phyloP scores from a whole-genome alignment of 495 filamentous ascomycete species.

The Hypomontagnella submonticulosa region DNA sequence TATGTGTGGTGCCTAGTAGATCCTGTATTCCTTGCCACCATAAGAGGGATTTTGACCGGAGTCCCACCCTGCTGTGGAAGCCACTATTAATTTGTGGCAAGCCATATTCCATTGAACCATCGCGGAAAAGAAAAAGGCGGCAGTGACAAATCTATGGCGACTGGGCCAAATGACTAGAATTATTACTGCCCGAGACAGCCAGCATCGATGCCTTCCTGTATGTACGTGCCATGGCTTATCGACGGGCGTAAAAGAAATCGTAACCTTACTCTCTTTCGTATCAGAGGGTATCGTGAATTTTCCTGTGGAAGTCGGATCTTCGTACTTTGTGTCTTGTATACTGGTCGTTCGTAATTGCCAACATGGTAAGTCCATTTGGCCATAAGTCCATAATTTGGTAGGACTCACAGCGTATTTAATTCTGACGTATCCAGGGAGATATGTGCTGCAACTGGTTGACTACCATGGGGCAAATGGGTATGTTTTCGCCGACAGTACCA shows the following conservation, averaged over 20 bases:
- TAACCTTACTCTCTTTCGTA: neutral
- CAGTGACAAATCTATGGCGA: neutral
- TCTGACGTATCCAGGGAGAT: slow-evolving; percentile 39
- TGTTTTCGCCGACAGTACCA: slow-evolving; percentile 29
- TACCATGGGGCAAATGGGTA: slow-evolving; percentile 4
- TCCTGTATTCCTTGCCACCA: slow-evolving; percentile 9
- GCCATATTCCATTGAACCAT: slow-evolving; percentile 15
- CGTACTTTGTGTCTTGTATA: slow-evolving; percentile 10
- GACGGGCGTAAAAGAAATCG: neutral
- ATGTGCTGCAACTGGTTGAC: slow-evolving; percentile 10
- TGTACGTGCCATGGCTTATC: neutral
- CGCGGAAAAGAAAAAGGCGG: slow-evolving; percentile 14
- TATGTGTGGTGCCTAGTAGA: slow-evolving; percentile 6
- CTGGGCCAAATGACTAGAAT: slow-evolving; percentile 8
- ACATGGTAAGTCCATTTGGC: slow-evolving; percentile 22
- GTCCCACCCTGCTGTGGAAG: slow-evolving; percentile 3
- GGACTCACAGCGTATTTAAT: slow-evolving; percentile 22
- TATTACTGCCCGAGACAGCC: slow-evolving; percentile 3
- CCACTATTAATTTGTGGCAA: slow-evolving; percentile 19
- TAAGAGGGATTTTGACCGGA: slow-evolving; percentile 7
- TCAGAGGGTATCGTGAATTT: neutral
- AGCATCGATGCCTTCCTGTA: slow-evolving; percentile 1
- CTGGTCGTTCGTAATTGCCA: slow-evolving; percentile 21
- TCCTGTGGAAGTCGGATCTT: neutral
- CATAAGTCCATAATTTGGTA: slow-evolving; percentile 23